Base-by-base conservation (phyloP, 768 basidiomycete species). In the Suillus alpinus region DNA sequence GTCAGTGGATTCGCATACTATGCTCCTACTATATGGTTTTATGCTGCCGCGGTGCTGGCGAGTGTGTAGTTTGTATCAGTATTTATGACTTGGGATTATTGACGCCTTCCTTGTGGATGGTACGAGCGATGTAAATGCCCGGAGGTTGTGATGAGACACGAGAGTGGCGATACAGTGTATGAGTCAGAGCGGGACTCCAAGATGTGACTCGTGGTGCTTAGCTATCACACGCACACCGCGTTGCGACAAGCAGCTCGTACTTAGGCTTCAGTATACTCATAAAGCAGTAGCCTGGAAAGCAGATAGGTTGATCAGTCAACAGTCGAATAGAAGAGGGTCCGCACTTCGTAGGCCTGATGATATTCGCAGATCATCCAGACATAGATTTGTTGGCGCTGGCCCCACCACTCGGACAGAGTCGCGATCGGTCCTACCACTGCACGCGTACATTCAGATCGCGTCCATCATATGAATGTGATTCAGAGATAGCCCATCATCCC, bases 31-130 rank as follows among this genome's bases (percentile, higher is more conserved):
- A 16, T 55, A 55, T 18, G 23, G 9, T 55, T 18, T 12, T 29
- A 55, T 39, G 16, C 53, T 55, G 53, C 53, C 23, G 37, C 37
- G 18, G 53, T 55, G 71, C 62, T 59, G 62, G 70, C 61, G 59
- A 59, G 58, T 62, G 56, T 32, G 37, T 66, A 46, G 63, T 60
- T 34, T 55, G 53, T 55, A 55, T 26, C 53, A 55, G 26, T 55
- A 39, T 29, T 39, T 55, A 55, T 39, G 23, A 18, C 6, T 8
- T 55, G 4, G 4, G 26, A 39, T 18, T 55, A 26, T 55, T 39
- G 53, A 55, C 1, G 37, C 37, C 10, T 36, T 55, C 37, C 23
- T 23, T 26, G 16, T 10, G 9, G 16, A 8, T 36, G 8, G 8
- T 39, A 16, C 36, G 9, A 55, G 23, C 9, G 9, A 55, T 55